These are phyloP conservation scores for Schizophyllum commune DNA, from an alignment of 1,284 basidiomycete genomes.

Conservation along the genomic window DNA sequence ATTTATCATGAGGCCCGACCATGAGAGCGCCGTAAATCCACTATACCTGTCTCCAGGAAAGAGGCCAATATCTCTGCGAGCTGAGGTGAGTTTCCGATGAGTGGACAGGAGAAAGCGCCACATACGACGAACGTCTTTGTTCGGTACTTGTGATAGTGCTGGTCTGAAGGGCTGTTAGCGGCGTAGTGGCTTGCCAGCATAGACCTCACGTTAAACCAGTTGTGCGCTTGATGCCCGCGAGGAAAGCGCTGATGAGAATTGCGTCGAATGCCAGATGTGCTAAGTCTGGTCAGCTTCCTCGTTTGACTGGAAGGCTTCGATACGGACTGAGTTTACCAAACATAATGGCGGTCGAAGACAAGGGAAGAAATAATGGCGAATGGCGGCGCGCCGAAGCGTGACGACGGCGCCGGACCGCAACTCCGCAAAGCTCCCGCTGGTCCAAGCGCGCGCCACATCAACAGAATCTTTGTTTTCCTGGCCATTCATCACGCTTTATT, in stretches of 20 bases:
- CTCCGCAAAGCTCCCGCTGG: background rate
- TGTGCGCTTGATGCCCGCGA: slow-evolving; percentile 72
- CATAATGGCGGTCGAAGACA: background rate
- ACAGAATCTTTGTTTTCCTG: background rate
- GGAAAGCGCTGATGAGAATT: slow-evolving; percentile 65
- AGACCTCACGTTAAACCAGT: slow-evolving; percentile 79
- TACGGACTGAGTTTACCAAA: background rate
- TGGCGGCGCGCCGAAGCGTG: background rate
- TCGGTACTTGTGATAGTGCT: slow-evolving; percentile 61
- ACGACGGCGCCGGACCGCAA: background rate
- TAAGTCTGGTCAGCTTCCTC: slow-evolving; percentile 24
- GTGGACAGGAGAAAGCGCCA: slow-evolving; percentile 13
- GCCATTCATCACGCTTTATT: no score
- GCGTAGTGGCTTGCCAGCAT: no score
- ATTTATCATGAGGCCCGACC: background rate
- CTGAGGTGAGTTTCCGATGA: slow-evolving; percentile 4
- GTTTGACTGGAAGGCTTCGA: background rate
- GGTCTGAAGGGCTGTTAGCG: no score
- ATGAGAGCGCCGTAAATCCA: slow-evolving; percentile 1
- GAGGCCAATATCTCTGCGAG: slow-evolving; percentile 57
- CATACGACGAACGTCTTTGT: slow-evolving; percentile 79
- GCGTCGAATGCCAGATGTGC: slow-evolving; percentile 75
- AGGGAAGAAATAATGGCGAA: background rate
- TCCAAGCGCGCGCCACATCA: background rate
- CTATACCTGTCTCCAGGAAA: slow-evolving; percentile 72